Evolutionary conservation across 352 stramenopile genomes (phyloP), one percentile per base, ranked within the genome.

Genomic region (Pythium grandisporangium): DNA sequence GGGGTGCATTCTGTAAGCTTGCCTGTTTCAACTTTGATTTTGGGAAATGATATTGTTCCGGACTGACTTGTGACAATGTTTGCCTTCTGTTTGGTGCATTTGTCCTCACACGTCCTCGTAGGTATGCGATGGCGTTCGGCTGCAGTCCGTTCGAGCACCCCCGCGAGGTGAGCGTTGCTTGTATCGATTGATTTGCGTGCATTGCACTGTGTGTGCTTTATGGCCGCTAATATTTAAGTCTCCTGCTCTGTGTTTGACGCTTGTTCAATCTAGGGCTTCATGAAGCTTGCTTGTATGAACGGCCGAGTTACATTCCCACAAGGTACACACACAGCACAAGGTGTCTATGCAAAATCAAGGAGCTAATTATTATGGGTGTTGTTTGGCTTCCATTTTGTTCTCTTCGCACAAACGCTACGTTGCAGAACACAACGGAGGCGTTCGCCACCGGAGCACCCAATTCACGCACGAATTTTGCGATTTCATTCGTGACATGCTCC

Each of bases 401-500:
- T 19, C 13, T 42, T 14, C n/a, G n/a, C n/a, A n/a, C n/a, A n/a
- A n/a, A n/a, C n/a, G 10, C 24, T 44, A 29, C 4, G 16, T 4
- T 25, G 5, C 30, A 83, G 78, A 80, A 37, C 68, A 87, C 87
- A 58, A 46, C 5, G 70, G 77, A 10, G 63, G 70, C 13, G 61
- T 89, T 17, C 68, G 65, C 35, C 61, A 89, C 35, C 71, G 76
- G 16, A 79, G 64, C 21, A 70, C 70, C 37, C 54, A 71, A 30
- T 93, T 82, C 58, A 75, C 77, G 23, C 47, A 54, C 48, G 80
- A 93, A 46, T 93, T 93, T 38, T 91, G 77, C 49, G 77, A 93
- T 27, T 93, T 93, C 26, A 89, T 93, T 32, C 74, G 74, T 5
- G 77, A 91, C 34, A 93, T 93, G 80, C 66, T 93, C 30, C 77